Evolutionary conservation across 441 rosid genomes (phyloP), one percentile per base, ranked within the genome.

Genomic region (Aquilaria agallochum): DNA sequence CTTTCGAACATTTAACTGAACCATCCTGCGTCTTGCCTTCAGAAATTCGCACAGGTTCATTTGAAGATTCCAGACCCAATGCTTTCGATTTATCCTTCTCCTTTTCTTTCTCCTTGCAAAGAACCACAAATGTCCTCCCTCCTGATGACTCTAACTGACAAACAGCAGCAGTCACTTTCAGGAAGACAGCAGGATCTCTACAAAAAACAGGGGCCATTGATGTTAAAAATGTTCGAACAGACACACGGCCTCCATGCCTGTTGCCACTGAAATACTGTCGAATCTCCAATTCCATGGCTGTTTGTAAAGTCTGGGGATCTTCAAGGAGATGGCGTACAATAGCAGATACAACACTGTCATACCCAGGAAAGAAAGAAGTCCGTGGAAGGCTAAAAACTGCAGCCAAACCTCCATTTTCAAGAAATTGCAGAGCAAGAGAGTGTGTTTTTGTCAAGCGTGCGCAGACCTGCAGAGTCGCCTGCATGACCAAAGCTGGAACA

Each of bases 261-360:
- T 78, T 83, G 60, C 86, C 89, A 81, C 83, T 82, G 73, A 95
- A 77, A 65, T 84, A 79, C 82, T 92, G 97, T 30, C 87, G 78
- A 69, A 95, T 92, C 78, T 95, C 99, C 81, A 87, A 78, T 71
- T 95, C 99, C 97, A 92, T 92, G 9, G 99, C 98, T 58, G 83
- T 80, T 83, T 95, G 99, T 74, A 95, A 82, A 44, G 96, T 95
- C 73, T 86, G 99, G 63, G 99, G 95, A 75, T 95, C 99, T 80
- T 95, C 99, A 67, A 95, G 85, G 55, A 95, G 94, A 85, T 95
- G 99, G 9, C 96, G 78, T 20, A 91, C 79, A 55, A 95, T 91
- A 57, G 85, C 82, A 77, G 96, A 87, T 67, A 90, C 92, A 77
- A 91, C 96, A 65, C 84, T 84, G 63, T 89, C 96, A 83, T 87